Conservation (phyloP, 1,284 basidiomycete genomes). For the Melampsora larici-populina region DNA sequence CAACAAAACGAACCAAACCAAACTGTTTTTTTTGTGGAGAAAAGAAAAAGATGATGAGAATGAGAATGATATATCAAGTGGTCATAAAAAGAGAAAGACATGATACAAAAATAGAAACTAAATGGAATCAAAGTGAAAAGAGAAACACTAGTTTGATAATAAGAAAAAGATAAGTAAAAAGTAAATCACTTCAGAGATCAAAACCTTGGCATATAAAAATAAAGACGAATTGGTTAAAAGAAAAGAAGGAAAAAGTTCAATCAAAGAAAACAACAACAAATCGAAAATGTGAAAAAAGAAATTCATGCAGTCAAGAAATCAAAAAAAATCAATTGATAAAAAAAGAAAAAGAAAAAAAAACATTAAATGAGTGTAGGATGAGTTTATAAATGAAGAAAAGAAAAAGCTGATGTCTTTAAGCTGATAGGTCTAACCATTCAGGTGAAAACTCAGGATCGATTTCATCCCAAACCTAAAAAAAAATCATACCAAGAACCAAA, state of each 20-base stretch:
- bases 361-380: background rate
- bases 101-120: background rate
- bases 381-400: background rate
- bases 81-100: background rate
- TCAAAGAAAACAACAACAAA: background rate
- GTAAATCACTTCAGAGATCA: background rate
- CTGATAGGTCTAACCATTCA: conserved; percentile 29
- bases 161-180: background rate
- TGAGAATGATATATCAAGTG: background rate
- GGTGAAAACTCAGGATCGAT: conserved; percentile 30
- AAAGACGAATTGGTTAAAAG: background rate
- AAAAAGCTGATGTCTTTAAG: background rate
- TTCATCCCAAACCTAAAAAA: conserved; percentile 30
- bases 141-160: background rate
- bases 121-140: background rate
- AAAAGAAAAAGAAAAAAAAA: background rate
- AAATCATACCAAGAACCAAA: background rate
- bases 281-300: background rate
- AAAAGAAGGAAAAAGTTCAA: background rate
- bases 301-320: background rate
- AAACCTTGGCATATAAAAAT: background rate
- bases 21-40: background rate
- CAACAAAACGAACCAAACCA: too few relatives aligned
- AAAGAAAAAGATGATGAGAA: background rate
- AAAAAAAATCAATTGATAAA: background rate